A percentile compares a stretch with the other conserved stretches of the same genome.
Evolutionary conservation across 345 rosid species (phyloP).

Genomic region (Laguncularia racemosa): DNA sequence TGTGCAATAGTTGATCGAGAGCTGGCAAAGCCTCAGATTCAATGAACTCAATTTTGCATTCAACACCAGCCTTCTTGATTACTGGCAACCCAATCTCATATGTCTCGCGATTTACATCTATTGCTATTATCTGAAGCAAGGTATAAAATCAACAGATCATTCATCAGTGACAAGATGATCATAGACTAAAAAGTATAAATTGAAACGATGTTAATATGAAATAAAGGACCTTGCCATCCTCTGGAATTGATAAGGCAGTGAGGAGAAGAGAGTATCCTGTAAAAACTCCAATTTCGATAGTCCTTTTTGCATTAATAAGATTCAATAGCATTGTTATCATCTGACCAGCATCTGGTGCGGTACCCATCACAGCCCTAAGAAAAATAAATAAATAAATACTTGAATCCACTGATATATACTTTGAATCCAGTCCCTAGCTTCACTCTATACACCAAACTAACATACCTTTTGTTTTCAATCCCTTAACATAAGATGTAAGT

Average conservation of each 20-base stretch:
- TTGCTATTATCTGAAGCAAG: slow-evolving; percentile 13
- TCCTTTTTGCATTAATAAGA: slow-evolving; percentile 48
- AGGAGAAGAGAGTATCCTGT: slow-evolving; percentile 88
- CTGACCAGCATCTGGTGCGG: slow-evolving; percentile 78
- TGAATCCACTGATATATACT: not conserved
- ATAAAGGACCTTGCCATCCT: slow-evolving; percentile 52
- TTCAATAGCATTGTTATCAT: slow-evolving; percentile 46
- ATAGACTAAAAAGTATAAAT: not conserved
- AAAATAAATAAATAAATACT: not conserved
- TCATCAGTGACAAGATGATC: not conserved
- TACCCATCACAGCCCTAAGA: slow-evolving; percentile 33
- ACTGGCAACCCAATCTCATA: slow-evolving; percentile 34
- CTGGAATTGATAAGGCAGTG: slow-evolving; percentile 68
- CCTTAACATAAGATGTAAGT: not conserved
- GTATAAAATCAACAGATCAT: not conserved
- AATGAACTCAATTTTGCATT: slow-evolving; percentile 30
- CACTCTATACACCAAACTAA: not conserved
- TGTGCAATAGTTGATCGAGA: slow-evolving; percentile 26
- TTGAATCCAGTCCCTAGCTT: no score
- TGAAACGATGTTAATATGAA: not conserved
- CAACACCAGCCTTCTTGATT: slow-evolving; percentile 31
- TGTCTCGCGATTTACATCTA: slow-evolving; percentile 23
- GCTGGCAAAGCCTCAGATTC: slow-evolving; percentile 23
- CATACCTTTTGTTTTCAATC: not conserved
- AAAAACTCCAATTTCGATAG: slow-evolving; percentile 68